phyloP scores from a whole-genome alignment of 352 stramenopile species.

The Sclerospora graminicola region DNA sequence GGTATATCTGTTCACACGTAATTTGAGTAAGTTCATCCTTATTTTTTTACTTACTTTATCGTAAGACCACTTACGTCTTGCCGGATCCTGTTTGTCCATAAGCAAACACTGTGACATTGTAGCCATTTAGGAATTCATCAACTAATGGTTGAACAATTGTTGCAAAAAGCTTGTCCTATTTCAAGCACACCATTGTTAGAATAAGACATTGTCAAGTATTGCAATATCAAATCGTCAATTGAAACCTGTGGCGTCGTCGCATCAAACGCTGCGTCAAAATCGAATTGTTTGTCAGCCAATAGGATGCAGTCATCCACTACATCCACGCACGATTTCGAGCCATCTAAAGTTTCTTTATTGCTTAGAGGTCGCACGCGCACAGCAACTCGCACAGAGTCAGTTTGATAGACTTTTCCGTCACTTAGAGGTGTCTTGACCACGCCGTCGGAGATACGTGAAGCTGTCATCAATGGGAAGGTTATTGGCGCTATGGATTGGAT shows the following conservation, averaged over 20 bases:
- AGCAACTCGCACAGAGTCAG: slow-evolving; percentile 15
- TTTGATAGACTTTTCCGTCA: too few relatives aligned
- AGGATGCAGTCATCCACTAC: slow-evolving; percentile 14
- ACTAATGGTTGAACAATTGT: slow-evolving; percentile 49
- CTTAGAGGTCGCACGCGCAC: slow-evolving; percentile 32
- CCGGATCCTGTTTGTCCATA: slow-evolving; percentile 91
- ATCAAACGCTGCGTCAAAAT: slow-evolving; percentile 76
- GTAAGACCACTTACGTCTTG: slow-evolving; percentile 40
- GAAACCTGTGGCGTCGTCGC: slow-evolving; percentile 18
- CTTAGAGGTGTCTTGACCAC: too few relatives aligned
- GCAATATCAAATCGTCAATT: too few relatives aligned
- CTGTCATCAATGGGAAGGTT: neutral
- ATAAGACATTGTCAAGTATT: too few relatives aligned
- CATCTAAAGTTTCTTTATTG: slow-evolving; percentile 14
- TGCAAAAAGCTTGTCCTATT: slow-evolving; percentile 17
- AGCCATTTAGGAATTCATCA: slow-evolving; percentile 87
- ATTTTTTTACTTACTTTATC: too few relatives aligned
- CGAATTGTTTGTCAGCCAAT: slow-evolving; percentile 37
- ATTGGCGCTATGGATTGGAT: slow-evolving; percentile 7
- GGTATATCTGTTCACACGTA: slow-evolving; percentile 82
- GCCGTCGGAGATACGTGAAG: too few relatives aligned
- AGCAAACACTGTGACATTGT: slow-evolving; percentile 92
- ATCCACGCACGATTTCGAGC: slow-evolving; percentile 18
- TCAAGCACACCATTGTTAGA: slow-evolving; percentile 15
- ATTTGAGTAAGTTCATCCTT: neutral